Base-by-base conservation (phyloP, 2,329 filamentous ascomycete genomes). In the Dactylonectria macrodidyma region DNA sequence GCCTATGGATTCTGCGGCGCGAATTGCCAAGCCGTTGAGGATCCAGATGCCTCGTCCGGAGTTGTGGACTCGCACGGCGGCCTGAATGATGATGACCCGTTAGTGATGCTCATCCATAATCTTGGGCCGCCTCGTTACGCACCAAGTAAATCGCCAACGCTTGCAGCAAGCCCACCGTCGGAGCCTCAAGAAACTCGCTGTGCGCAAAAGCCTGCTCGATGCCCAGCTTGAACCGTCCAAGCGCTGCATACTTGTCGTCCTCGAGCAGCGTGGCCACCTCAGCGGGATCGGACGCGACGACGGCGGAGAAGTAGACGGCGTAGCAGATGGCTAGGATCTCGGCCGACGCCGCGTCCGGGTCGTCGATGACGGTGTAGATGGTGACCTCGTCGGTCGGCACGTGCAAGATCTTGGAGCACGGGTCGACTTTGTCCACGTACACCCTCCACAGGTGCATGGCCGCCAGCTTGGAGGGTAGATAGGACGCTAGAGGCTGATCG, bases 1-100 rank as follows among this genome's bases (percentile, higher is more conserved):
- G 0, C 88, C 88, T 33, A 89, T 83, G 2, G 81, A 81, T 67
- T 86, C 81, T 2, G 84, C 85, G 19, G 85, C 80, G 9, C 85
- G 81, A 34, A 87, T 79, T 2, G 82, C 82, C 3, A 85, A 76
- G 0, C 84, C 84, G 30, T 81, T 83, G 10, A 86, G 67, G 1
- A 80, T 80, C 80, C 83, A 84, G 3, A 80, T 72, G 3, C 79
- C 77, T 12, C 78, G 75, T 11, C 81, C 78, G 0, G 74, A 76
- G 30, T 80, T 81, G 59, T 80, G 75, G 12, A 75, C 73, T 2
- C 80, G 76, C 7, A 81, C 67, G 0, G 77, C 71, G 3, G 76
- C 62, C 79, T 80, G 8, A 14, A n/a, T 1, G 0, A 1, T 1
- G 3, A 12, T n/a, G n/a, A n/a, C 65, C 67, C n/a, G 50, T 41